Percentiles rank a stretch among this genome's conserved stretches.
Conservation (phyloP, 331 rosid genomes). For the Cydonia oblonga region DNA sequence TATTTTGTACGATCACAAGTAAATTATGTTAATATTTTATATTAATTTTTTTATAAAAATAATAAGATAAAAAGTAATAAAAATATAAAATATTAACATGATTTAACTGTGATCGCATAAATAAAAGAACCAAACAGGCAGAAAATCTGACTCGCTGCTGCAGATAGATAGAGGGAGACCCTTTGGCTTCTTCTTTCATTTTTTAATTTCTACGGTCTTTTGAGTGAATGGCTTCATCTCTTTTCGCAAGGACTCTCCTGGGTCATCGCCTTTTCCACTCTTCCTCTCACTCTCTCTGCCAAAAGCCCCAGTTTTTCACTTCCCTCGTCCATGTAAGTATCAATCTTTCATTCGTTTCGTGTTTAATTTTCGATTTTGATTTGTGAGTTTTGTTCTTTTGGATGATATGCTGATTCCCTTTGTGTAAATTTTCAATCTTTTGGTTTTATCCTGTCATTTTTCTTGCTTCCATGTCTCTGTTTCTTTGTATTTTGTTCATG, state of each 20-base stretch:
- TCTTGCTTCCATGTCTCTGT: neutral
- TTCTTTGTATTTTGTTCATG: neutral
- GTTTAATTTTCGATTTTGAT: conserved; percentile 2
- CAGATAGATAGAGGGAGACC: neutral
- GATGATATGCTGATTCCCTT: neutral
- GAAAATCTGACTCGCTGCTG: too few species aligned
- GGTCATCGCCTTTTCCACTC: conserved; percentile 43
- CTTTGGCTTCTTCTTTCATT: neutral
- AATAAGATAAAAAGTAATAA: too few species aligned
- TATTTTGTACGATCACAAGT: too few species aligned
- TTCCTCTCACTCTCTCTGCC: conserved; percentile 26
- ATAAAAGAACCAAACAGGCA: too few species aligned
- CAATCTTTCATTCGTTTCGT: conserved; percentile 10
- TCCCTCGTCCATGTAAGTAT: conserved; percentile 40
- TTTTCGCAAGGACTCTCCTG: conserved; percentile 37
- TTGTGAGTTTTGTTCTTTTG: neutral
- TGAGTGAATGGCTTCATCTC: conserved; percentile 51
- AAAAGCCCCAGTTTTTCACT: conserved; percentile 29
- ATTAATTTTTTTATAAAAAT: too few species aligned
- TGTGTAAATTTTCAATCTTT: neutral
- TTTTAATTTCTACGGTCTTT: neutral
- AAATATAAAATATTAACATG: too few species aligned
- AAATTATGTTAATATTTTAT: too few species aligned
- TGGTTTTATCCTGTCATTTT: neutral
- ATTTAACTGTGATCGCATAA: too few species aligned